A percentile compares a stretch with the other conserved stretches of the same genome.
Evolutionary conservation across 148 eudicot genomes (phyloP).

Genomic region (Gaultheria prostrata): DNA sequence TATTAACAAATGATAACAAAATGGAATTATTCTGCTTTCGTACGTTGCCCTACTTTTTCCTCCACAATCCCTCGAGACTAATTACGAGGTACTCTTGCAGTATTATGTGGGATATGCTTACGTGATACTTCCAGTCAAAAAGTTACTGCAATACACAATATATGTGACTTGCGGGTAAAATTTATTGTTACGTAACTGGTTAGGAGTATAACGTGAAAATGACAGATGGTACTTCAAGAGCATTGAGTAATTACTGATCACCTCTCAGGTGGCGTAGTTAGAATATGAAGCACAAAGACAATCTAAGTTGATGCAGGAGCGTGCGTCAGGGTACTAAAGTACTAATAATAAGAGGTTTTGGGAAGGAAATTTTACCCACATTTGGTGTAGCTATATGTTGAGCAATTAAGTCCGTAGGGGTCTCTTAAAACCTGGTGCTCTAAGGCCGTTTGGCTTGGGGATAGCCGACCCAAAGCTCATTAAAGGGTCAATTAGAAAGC

Average conservation of each 20-base stretch:
- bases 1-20: too few relatives aligned
- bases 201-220: neutral
- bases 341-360: too few relatives aligned
- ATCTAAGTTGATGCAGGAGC: too few relatives aligned
- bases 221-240: neutral
- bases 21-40: neutral
- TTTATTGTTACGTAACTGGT: neutral
- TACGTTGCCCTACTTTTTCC: neutral
- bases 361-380: too few relatives aligned
- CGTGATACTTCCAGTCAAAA: neutral
- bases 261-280: neutral
- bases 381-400: too few relatives aligned
- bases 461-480: too few relatives aligned
- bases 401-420: too few relatives aligned
- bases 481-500: too few relatives aligned
- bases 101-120: neutral
- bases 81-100: neutral
- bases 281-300: too few relatives aligned
- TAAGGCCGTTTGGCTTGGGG: too few relatives aligned
- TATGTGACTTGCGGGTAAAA: neutral
- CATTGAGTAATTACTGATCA: neutral
- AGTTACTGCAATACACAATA: neutral
- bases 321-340: too few relatives aligned
- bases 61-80: neutral
- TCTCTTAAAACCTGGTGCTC: too few relatives aligned